These are phyloP conservation scores for Ramaria rubella DNA, from an alignment of 768 basidiomycete genomes.

Conservation along the genomic window DNA sequence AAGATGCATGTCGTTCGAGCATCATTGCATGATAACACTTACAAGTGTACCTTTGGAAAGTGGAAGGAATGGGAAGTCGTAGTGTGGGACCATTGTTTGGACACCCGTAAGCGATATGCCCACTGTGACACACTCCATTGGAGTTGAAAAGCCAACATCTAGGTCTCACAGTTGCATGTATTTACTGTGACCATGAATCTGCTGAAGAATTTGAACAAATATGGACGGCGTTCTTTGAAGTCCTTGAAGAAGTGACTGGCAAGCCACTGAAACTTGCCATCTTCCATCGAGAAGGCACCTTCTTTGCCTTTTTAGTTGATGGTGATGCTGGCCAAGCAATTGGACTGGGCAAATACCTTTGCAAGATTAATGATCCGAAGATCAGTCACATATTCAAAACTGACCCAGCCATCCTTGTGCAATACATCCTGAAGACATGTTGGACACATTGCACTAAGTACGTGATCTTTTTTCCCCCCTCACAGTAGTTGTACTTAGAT, in stretches of 20 bases:
- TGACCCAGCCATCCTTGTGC: constrained; percentile 14
- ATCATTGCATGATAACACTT: no score
- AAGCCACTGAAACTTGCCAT: constrained; percentile 16
- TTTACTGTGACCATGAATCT: constrained; percentile 16
- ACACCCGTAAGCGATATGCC: constrained; percentile 14
- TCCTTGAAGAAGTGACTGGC: constrained; percentile 16
- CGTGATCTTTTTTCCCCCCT: background rate
- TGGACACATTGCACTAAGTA: constrained; percentile 17
- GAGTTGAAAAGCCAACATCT: background rate
- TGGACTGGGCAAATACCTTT: constrained; percentile 15
- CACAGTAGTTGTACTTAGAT: constrained; percentile 9
- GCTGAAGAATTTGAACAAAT: constrained; percentile 13
- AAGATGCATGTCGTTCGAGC: background rate
- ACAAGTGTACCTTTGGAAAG: no score
- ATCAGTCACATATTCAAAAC: constrained; percentile 15
- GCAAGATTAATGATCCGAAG: constrained; percentile 11
- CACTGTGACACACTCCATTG: background rate
- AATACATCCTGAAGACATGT: constrained; percentile 15
- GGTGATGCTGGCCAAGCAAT: no score
- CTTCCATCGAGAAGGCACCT: constrained; percentile 16
- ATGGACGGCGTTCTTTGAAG: constrained; percentile 17
- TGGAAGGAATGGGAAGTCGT: no score
- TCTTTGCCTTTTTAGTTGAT: constrained; percentile 15
- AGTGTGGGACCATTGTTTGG: constrained; percentile 6
- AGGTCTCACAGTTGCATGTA: constrained; percentile 16